These are phyloP conservation scores for Taiozyma sp. DNA, from an alignment of 1,139 yeast species.

Conservation along the genomic window DNA sequence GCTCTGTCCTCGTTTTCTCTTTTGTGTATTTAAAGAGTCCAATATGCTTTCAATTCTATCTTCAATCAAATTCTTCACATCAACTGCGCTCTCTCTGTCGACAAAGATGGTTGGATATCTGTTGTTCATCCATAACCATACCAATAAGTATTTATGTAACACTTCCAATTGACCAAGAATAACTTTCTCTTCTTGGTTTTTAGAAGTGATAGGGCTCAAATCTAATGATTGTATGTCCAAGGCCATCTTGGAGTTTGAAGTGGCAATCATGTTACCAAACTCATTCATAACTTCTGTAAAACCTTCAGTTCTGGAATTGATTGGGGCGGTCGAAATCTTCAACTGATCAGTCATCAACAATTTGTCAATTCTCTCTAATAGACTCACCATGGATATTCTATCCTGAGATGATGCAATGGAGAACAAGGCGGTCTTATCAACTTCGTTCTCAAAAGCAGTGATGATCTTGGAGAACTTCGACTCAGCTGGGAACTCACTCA, in stretches of 20 bases:
- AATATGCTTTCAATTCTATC: conserved; percentile 48
- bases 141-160: conserved; percentile 60
- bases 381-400: conserved; percentile 36
- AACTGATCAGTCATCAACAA: conserved; percentile 48
- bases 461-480: conserved; percentile 42
- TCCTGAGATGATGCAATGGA: conserved; percentile 41
- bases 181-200: conserved; percentile 12
- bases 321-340: conserved; percentile 55
- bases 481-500: conserved; percentile 46
- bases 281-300: conserved; percentile 12
- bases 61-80: conserved; percentile 60
- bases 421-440: conserved; percentile 29
- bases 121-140: conserved; percentile 83
- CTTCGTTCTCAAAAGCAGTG: conserved; percentile 40
- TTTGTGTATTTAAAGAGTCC: not conserved
- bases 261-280: conserved; percentile 11
- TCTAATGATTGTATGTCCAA: conserved; percentile 19
- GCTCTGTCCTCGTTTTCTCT: not conserved
- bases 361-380: conserved; percentile 36
- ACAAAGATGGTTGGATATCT: conserved; percentile 79
- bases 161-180: conserved; percentile 52
- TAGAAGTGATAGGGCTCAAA: conserved; percentile 4
- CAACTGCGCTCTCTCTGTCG: conserved; percentile 69
- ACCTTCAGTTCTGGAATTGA: conserved; percentile 27
- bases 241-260: conserved; percentile 27